Conservation (phyloP, 2,329 filamentous ascomycete species). For the Trichophyton simii region DNA sequence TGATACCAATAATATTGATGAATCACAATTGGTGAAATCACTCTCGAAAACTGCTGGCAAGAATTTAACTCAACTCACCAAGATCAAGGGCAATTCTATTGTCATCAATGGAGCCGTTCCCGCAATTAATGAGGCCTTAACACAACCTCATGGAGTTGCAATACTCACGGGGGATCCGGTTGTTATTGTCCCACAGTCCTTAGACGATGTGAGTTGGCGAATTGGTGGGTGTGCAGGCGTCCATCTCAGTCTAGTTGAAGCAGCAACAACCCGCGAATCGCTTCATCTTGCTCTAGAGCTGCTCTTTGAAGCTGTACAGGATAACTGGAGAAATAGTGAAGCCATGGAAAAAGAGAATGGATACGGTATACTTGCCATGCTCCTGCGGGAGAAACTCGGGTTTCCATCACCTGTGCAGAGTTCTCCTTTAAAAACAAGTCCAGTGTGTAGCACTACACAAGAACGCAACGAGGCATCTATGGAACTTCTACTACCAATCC, state of each 20-base stretch:
- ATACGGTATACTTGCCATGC: slow-evolving; percentile 72
- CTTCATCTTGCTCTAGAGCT: slow-evolving; percentile 69
- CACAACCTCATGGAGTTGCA: slow-evolving; percentile 65
- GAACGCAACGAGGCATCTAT: slow-evolving; percentile 42
- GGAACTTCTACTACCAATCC: slow-evolving; percentile 59
- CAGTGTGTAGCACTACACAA: slow-evolving; percentile 25
- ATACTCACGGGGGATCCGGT: slow-evolving; percentile 73
- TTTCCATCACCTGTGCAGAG: slow-evolving; percentile 18
- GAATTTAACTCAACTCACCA: slow-evolving; percentile 55
- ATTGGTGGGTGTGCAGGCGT: slow-evolving; percentile 83
- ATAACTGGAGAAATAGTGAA: slow-evolving; percentile 95
- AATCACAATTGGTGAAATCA: slow-evolving; percentile 61
- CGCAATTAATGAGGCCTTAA: slow-evolving; percentile 77
- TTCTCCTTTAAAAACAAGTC: slow-evolving; percentile 33
- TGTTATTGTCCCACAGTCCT: slow-evolving; percentile 63
- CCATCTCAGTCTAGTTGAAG: slow-evolving; percentile 71
- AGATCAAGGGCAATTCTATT: slow-evolving; percentile 62
- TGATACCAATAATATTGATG: slow-evolving; percentile 56
- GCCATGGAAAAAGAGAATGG: slow-evolving; percentile 95
- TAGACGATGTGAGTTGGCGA: slow-evolving; percentile 88
- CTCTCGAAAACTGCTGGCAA: slow-evolving; percentile 60
- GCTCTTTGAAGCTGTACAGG: slow-evolving; percentile 71
- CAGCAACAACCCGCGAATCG: slow-evolving; percentile 56
- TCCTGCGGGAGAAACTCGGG: slow-evolving; percentile 67
- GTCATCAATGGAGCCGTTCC: slow-evolving; percentile 82